Base-by-base conservation (phyloP, 164 flowering plant genomes). In the Aristolochia contorta region DNA sequence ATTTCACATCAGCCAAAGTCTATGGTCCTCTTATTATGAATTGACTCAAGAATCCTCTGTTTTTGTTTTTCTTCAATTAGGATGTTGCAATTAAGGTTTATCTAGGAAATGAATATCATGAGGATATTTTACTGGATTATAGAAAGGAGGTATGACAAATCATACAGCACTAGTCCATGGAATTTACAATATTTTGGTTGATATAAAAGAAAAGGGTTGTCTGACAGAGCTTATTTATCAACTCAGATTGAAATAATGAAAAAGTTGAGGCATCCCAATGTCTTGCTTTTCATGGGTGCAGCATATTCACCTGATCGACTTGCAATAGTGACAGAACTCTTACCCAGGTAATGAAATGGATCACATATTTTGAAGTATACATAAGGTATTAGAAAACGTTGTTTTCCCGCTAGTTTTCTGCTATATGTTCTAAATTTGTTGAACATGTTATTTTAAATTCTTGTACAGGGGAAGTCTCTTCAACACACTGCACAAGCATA, bases 221-320 rank as follows among this genome's bases (percentile, higher is more conserved):
- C 12, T n/a, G 6, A n/a, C 23, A n/a, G 16, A 12, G 12, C 19
- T 2, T 27, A 5, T 45, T 12, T 47, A 24, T 22, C 51, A 58
- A 61, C 63, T 68, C 74, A 85, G 91, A 79, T 83, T 67, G 70
- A 75, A 65, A 85, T 87, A 52, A 90, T 90, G 92, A 79, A 74
- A 66, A 82, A 80, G 71, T 54, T 90, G 56, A 78, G 97, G 63
- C 97, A 90, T 71, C 97, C 97, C 62, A 90, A 90, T 79, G 92
- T 90, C 55, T 58, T 90, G 67, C 73, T 90, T 50, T 90, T 85
- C 74, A 87, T 90, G 97, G 97, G 97, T 71, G 92, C 95, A 47
- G 86, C 80, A 6, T 80, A 66, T 58, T 78, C 90, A 16, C 71
- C 77, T 19, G 83, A 87, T 46, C 71, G 79, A 58, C 85, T 82